A percentile compares a stretch with the other conserved stretches of the same genome.
Evolutionary conservation across 331 rosid genomes (phyloP).

Genomic region (Rosa hybrid): DNA sequence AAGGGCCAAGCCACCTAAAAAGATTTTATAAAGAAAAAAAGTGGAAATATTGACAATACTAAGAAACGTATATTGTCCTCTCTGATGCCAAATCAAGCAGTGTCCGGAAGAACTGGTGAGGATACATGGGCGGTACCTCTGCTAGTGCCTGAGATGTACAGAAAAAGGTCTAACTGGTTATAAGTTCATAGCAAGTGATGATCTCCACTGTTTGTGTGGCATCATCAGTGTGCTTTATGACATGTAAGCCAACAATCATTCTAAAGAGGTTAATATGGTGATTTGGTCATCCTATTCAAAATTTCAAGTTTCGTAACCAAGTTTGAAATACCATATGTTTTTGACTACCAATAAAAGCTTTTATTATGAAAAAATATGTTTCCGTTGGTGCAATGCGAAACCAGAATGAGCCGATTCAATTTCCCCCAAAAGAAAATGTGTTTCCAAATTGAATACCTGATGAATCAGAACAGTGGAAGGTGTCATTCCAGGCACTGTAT

Average conservation of each 20-base stretch:
- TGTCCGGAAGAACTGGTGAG: constrained; percentile 87
- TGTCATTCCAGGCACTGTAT: constrained; percentile 98
- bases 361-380: neutral
- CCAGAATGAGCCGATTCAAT: neutral
- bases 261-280: neutral
- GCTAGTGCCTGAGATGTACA: constrained; percentile 72
- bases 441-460: constrained; percentile 51
- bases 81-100: constrained; percentile 83
- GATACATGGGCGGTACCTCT: constrained; percentile 86
- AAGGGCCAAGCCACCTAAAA: neutral
- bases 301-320: neutral
- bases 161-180: constrained; percentile 21
- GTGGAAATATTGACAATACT: neutral
- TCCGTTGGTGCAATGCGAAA: neutral
- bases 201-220: neutral
- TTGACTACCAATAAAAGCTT: neutral
- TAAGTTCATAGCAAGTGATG: constrained; percentile 6
- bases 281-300: constrained; percentile 2
- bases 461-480: constrained; percentile 95
- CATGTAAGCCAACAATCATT: neutral
- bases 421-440: neutral
- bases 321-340: neutral
- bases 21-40: constrained; percentile 10
- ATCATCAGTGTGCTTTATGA: constrained; percentile 2
- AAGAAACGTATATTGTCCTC: constrained; percentile 38